These are phyloP conservation scores for Fusarium sp. DNA, from an alignment of 2,329 filamentous ascomycete genomes.

Conservation along the genomic window DNA sequence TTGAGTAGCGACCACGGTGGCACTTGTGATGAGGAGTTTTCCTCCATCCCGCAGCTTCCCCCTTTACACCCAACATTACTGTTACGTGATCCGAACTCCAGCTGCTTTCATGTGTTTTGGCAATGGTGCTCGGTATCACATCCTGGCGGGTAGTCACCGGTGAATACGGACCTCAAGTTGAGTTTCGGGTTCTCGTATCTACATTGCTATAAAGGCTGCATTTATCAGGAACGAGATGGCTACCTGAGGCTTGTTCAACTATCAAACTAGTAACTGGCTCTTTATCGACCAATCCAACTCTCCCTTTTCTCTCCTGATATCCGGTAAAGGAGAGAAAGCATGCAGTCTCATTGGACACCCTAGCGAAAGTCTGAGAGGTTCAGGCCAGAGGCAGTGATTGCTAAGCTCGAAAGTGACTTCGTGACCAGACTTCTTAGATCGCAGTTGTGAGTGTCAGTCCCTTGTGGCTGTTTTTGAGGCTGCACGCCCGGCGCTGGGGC, in stretches of 20 bases:
- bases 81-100: background rate
- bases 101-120: background rate
- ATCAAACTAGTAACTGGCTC: background rate
- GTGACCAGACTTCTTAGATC: background rate
- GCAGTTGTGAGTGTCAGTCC: background rate
- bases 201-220: background rate
- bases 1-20: background rate
- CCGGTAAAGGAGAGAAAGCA: background rate
- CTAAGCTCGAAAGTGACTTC: background rate
- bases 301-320: background rate
- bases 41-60: background rate
- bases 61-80: background rate
- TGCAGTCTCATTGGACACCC: background rate
- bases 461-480: too few relatives aligned
- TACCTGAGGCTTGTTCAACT: accelerated
- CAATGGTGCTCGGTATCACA: background rate
- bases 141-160: background rate
- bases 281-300: background rate
- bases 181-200: too few relatives aligned
- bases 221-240: background rate
- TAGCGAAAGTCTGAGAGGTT: background rate
- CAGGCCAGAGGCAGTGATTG: background rate
- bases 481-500: too few relatives aligned
- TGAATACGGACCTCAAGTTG: background rate
- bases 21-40: background rate